Evolutionary conservation across 208 protist species (phyloP), one percentile per base, ranked within the genome.

Genomic region (Wallacemonas rigidus): DNA sequence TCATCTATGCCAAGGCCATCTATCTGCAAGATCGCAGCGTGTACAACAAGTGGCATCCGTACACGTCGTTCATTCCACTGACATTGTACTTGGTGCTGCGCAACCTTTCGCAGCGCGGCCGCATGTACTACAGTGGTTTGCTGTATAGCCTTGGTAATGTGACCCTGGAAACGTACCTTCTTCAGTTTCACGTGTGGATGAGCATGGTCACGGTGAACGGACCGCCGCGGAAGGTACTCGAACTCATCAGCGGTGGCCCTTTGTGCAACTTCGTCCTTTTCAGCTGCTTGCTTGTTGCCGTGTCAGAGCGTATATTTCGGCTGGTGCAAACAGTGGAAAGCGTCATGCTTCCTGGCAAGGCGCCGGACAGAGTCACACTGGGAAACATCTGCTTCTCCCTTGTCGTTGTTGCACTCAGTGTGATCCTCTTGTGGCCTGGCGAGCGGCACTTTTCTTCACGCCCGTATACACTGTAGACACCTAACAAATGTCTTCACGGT

Each of bases 141-240:
- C 90, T 93, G 63, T 58, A 76, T 9, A 85, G 69, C 40, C 43
- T 90, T 7, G 93, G 93, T 3, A 82, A 81, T 47, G 88, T 96
- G 60, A 92, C 92, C 14, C 76, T 97, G 35, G 93, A 97, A 81
- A 90, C 89, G n/a, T 97, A 97, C 79, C 69, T 97, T 38, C 70
- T 73, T 57, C 87, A 92, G 69, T 88, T 85, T 56, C 87, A 92
- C 76, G 77, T 92, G 26, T 90, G 85, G 76, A 83, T 89, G 79
- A 56, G 64, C 2, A 90, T 77, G 41, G 77, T 69, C n/a, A 78
- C 71, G 3, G 17, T 68, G 35, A 90, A 90, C 68, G 77, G 74
- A 9, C 73, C 61, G 48, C 77, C 82, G 2, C 73, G 83, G 58
- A 45, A 63, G 38, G 41, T 85, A 11, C 65, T 88, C 12, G 43